Evolutionary conservation across 495 filamentous ascomycete genomes (phyloP).

Genomic region (Penicillium cosmopolitanum): DNA sequence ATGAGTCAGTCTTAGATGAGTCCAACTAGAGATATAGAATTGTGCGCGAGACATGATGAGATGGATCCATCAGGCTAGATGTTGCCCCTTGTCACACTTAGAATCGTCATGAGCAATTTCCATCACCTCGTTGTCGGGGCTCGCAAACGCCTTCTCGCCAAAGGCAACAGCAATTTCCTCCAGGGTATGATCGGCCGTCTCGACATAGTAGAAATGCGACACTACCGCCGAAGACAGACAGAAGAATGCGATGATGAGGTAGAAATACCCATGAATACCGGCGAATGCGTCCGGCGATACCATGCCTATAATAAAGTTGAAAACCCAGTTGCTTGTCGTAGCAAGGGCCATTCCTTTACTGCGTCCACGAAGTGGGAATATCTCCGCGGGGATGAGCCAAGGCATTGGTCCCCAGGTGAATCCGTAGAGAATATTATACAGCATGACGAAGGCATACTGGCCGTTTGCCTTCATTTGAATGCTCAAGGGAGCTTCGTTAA

Average conservation of each 20-base stretch:
- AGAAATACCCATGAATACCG: slow-evolving; percentile 66
- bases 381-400: slow-evolving; percentile 72
- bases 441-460: slow-evolving; percentile 45
- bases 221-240: slow-evolving; percentile 58
- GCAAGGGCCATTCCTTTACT: slow-evolving; percentile 68
- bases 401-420: slow-evolving; percentile 71
- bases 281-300: slow-evolving; percentile 68
- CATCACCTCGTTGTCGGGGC: slow-evolving; percentile 19
- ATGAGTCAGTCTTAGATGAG: too few species aligned
- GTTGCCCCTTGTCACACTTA: slow-evolving; percentile 8
- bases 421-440: slow-evolving; percentile 27
- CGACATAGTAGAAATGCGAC: slow-evolving; percentile 70
- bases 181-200: slow-evolving; percentile 59
- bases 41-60: too few species aligned
- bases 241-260: slow-evolving; percentile 61
- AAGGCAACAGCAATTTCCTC: slow-evolving; percentile 62
- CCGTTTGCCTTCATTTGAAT: slow-evolving; percentile 28
- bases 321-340: slow-evolving; percentile 76
- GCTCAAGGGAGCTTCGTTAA: slow-evolving; percentile 25
- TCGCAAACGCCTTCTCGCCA: slow-evolving; percentile 31
- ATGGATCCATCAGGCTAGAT: slow-evolving; percentile 3
- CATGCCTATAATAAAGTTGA: slow-evolving; percentile 77
- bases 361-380: slow-evolving; percentile 71
- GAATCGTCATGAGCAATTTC: slow-evolving; percentile 13
- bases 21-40: too few species aligned